Base-by-base conservation (phyloP, 2,329 filamentous ascomycete species). In the Ceratocystis eucalypticola region DNA sequence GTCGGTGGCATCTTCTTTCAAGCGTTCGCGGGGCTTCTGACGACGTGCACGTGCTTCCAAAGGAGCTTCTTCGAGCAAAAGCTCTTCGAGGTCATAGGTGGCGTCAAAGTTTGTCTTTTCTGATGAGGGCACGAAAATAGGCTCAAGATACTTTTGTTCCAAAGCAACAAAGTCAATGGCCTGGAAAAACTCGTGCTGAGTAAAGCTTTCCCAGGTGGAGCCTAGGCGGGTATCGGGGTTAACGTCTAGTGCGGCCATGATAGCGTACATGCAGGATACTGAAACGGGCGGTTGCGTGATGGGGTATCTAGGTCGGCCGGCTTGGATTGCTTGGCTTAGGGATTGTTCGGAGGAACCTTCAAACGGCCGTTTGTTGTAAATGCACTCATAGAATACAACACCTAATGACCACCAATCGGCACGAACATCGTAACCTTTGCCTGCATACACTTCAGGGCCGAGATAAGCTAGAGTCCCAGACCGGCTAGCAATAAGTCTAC, bases 51-150 rank as follows among this genome's bases (percentile, higher is more conserved):
- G 83, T 66, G 94, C 94, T 76, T 99, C 94, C 4, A 99, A 78
- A 0, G 94, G 94, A 12, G 94, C 94, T 74, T 99, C 94, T 75
- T 99, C 94, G 57, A 99, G 77, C 1, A 99, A 77, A 22, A 99
- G 76, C 75, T 99, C 94, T 74, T 99, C 94, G 63, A 99, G 78
- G 75, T 99, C 94, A 74, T 99, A 97, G 0, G 94, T 99, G 3
- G 94, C 94, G 75, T 99, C 94, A 71, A 99, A 99, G 74, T 99
- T 99, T 2, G 94, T 97, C 82, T 99, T 99, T 62, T 97, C 94
- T 66, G 91, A 92, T 0, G 93, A 96, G 0, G 94, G 94, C 22
- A 88, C 84, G 74, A 99, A 99, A 2, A 97, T 85, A 0, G 94
- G 94, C 71, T 92, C 87, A 57, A 97, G 86, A 73, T 91, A 86